Evolutionary conservation across 163 green algal species (phyloP).

Genomic region (Scenedesmus sp.): DNA sequence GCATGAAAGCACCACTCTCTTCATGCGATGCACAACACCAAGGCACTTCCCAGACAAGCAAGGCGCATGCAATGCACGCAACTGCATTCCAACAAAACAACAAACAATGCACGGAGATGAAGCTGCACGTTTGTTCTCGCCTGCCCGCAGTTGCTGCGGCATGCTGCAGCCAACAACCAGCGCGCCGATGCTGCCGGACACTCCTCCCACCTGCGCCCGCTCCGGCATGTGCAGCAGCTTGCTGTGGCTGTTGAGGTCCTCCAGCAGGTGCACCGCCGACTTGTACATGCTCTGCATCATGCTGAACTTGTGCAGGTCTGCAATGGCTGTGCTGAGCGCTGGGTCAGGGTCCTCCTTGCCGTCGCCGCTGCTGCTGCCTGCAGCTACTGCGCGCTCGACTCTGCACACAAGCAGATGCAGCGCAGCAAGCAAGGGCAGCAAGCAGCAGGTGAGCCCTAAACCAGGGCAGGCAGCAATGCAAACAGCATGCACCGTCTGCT

Average conservation of each 20-base stretch:
- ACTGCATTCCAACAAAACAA: background rate
- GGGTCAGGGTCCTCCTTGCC: slow-evolving; percentile 45
- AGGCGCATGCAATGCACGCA: background rate
- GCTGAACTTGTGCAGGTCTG: slow-evolving; percentile 57
- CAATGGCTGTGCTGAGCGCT: slow-evolving; percentile 48
- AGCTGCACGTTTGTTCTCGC: background rate
- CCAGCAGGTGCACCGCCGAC: slow-evolving; percentile 74
- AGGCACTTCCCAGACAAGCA: background rate
- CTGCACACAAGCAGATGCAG: slow-evolving; percentile 7
- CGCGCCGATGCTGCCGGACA: background rate
- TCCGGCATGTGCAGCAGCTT: slow-evolving; percentile 79
- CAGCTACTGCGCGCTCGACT: slow-evolving; percentile 41
- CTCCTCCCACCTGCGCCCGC: slow-evolving; percentile 58
- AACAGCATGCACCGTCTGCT: background rate
- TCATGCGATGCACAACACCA: background rate
- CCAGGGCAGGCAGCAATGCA: background rate
- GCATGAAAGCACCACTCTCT: background rate
- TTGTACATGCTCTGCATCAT: slow-evolving; percentile 69
- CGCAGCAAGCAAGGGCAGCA: background rate
- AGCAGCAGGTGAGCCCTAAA: background rate
- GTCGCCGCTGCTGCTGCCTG: slow-evolving; percentile 15
- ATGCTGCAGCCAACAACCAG: background rate
- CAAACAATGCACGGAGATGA: background rate
- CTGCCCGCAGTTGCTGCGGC: background rate
- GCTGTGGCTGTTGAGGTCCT: slow-evolving; percentile 83